Percentiles rank a stretch among this genome's conserved stretches.
These are phyloP conservation scores for Phytophthora brassicae DNA, from an alignment of 352 stramenopile genomes.

Conservation along the genomic window DNA sequence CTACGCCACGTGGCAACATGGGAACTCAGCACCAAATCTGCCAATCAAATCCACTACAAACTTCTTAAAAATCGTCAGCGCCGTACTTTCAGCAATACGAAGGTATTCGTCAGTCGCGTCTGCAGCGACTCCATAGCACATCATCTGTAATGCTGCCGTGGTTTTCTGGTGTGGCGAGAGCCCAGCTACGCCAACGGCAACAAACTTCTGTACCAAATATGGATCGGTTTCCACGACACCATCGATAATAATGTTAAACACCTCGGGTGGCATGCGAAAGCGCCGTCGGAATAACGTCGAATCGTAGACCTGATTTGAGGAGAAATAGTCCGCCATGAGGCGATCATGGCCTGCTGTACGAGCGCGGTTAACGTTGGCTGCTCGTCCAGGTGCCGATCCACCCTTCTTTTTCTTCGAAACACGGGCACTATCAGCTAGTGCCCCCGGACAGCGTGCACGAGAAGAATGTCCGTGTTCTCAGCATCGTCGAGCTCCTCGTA, in stretches of 20 bases:
- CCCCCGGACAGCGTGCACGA: too few species aligned
- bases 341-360: neutral
- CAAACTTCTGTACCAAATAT: neutral
- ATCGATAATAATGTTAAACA: neutral
- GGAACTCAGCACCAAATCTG: too few species aligned
- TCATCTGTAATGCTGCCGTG: constrained; percentile 19
- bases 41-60: too few species aligned
- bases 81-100: too few species aligned
- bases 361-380: neutral
- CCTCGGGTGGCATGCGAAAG: neutral
- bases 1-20: too few species aligned
- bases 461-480: too few species aligned
- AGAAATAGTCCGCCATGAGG: neutral
- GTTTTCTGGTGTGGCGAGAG: constrained; percentile 14
- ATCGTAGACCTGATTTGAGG: neutral
- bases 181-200: neutral
- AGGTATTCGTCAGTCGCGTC: constrained; percentile 24
- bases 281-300: neutral
- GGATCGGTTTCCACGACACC: neutral
- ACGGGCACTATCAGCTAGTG: too few species aligned
- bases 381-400: neutral
- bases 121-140: constrained; percentile 13
- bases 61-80: too few species aligned
- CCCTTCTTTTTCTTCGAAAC: neutral
- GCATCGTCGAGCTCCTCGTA: too few species aligned